These are phyloP conservation scores for Hirsutella minnesotensis DNA, from an alignment of 2,329 filamentous ascomycete species.

Conservation along the genomic window DNA sequence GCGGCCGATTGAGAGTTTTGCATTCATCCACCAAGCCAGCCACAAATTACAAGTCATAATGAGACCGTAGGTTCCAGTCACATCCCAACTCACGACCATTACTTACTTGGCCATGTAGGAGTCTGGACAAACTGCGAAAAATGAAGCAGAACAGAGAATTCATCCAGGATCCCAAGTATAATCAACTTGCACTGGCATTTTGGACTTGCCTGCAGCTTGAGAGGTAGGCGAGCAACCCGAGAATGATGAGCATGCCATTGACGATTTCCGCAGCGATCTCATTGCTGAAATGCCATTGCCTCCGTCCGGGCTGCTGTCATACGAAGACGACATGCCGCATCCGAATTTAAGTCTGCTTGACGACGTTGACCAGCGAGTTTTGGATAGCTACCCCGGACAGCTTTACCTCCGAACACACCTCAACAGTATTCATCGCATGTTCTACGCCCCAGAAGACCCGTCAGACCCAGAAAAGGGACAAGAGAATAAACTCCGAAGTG, in stretches of 20 bases:
- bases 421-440: conserved; percentile 48
- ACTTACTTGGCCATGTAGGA: conserved; percentile 21
- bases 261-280: conserved; percentile 54
- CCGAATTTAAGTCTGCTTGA: conserved; percentile 41
- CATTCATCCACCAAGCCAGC: conserved; percentile 45
- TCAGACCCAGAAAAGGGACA: conserved; percentile 15
- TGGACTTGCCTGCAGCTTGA: conserved; percentile 93
- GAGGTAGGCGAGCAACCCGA: conserved; percentile 37
- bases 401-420: conserved; percentile 52
- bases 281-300: conserved; percentile 68
- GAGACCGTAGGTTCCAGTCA: conserved; percentile 45
- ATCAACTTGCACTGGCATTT: conserved; percentile 64
- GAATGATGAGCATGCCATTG: neutral
- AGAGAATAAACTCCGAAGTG: conserved; percentile 28
- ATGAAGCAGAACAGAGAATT: conserved; percentile 24
- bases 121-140: conserved; percentile 34
- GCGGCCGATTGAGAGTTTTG: conserved; percentile 73
- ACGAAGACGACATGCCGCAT: conserved; percentile 53
- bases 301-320: conserved; percentile 48
- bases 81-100: neutral
- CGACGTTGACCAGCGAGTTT: conserved; percentile 33
- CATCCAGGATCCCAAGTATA: conserved; percentile 34
- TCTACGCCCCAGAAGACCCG: conserved; percentile 35
- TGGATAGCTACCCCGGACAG: conserved; percentile 50
- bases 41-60: conserved; percentile 59